These are phyloP conservation scores for Chaetomiaceae sp. DNA, from an alignment of 2,329 filamentous ascomycete genomes.

Conservation along the genomic window DNA sequence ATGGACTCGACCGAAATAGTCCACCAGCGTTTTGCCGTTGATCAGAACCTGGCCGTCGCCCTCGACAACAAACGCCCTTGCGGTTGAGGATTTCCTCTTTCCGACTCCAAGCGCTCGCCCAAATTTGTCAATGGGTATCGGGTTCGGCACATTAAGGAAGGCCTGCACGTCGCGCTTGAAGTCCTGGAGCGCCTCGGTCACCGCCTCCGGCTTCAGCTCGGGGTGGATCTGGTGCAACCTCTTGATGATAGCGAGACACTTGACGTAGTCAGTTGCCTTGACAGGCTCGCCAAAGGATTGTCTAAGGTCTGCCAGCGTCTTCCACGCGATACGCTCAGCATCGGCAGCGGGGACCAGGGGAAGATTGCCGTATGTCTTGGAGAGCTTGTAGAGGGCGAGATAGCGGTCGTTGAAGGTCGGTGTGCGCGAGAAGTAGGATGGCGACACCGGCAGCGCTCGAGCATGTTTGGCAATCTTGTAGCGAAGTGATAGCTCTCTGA, in stretches of 20 bases:
- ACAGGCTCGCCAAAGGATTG: constrained; percentile 66
- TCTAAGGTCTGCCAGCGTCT: constrained; percentile 71
- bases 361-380: constrained; percentile 67
- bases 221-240: constrained; percentile 83
- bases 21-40: constrained; percentile 80
- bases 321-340: constrained; percentile 74
- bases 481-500: constrained; percentile 31
- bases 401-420: constrained; percentile 83
- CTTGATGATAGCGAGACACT: constrained; percentile 70
- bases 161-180: constrained; percentile 76
- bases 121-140: constrained; percentile 66
- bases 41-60: constrained; percentile 85
- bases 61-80: constrained; percentile 84
- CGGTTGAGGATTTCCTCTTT: constrained; percentile 80
- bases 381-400: constrained; percentile 66
- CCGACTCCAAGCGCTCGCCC: constrained; percentile 79
- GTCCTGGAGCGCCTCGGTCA: constrained; percentile 57
- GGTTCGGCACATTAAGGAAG: constrained; percentile 58
- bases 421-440: constrained; percentile 90
- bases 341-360: constrained; percentile 63
- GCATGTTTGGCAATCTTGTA: constrained; percentile 43
- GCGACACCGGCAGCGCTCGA: constrained; percentile 75
- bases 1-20: constrained; percentile 82
- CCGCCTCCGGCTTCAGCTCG: constrained; percentile 65
- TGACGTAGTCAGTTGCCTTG: constrained; percentile 71